phyloP scores from a whole-genome alignment of 2,329 filamentous ascomycete genomes.

The Cyclaneusma minus region DNA sequence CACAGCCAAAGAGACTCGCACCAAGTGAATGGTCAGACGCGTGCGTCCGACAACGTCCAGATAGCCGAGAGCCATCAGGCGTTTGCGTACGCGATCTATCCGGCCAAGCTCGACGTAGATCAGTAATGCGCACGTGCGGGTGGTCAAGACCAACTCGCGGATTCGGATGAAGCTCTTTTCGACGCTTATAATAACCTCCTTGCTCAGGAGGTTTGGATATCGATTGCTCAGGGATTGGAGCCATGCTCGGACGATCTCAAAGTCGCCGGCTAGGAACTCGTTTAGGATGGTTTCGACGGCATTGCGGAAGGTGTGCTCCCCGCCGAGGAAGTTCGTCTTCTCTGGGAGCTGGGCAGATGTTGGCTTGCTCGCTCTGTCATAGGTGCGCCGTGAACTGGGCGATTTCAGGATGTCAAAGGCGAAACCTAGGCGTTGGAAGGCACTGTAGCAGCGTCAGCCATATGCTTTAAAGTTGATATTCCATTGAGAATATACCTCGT shows the following conservation, averaged over 20 bases:
- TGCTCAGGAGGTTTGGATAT: constrained; percentile 22
- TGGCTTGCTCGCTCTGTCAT: constrained; percentile 20
- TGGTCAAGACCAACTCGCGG: constrained; percentile 22
- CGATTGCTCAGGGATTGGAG: constrained; percentile 19
- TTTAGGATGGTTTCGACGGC: constrained; percentile 22
- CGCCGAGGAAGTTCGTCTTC: constrained; percentile 20
- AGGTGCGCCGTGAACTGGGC: constrained; percentile 20
- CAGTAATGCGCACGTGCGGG: constrained; percentile 21
- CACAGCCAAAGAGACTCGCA: constrained; percentile 22
- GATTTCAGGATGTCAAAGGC: constrained; percentile 24
- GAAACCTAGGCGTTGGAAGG: constrained; percentile 23
- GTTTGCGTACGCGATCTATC: constrained; percentile 22
- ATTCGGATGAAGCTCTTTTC: constrained; percentile 21
- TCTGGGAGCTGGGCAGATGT: constrained; percentile 14
- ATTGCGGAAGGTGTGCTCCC: constrained; percentile 21
- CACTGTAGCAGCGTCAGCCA: constrained; percentile 10
- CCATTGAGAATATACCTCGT: constrained; percentile 15
- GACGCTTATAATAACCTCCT: constrained; percentile 20
- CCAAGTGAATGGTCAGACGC: constrained; percentile 21
- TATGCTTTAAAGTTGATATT: neutral
- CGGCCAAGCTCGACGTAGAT: constrained; percentile 23
- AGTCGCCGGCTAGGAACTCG: constrained; percentile 24
- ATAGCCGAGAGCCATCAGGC: constrained; percentile 21
- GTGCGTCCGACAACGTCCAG: constrained; percentile 22
- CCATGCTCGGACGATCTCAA: constrained; percentile 20